Conservation (phyloP, 306 rosid species). For the Sesbania bispinosa region DNA sequence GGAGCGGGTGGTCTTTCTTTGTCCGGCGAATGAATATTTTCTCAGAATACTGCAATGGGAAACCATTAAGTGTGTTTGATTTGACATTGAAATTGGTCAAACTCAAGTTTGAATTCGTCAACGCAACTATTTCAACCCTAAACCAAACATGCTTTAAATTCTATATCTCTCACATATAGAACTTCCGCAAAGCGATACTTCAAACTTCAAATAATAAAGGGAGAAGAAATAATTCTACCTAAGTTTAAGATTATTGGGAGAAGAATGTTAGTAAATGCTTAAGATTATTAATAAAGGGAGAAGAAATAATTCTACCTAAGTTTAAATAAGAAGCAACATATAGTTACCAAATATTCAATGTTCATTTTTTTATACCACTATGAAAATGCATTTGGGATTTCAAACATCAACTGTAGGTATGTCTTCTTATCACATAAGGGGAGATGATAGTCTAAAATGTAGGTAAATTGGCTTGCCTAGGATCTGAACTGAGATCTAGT, state of each 20-base stretch:
- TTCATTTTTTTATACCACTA: not conserved
- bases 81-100: too few relatives aligned
- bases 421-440: too few relatives aligned
- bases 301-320: not conserved
- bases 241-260: too few relatives aligned
- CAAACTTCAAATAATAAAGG: too few relatives aligned
- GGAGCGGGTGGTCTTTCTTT: conserved; percentile 20
- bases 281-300: conserved; percentile 1
- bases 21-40: conserved; percentile 49
- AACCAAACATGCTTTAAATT: too few relatives aligned
- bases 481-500: conserved; percentile 3
- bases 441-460: not conserved
- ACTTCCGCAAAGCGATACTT: conserved; percentile 13
- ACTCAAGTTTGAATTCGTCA: too few relatives aligned
- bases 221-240: too few relatives aligned
- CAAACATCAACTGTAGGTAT: not conserved
- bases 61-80: too few relatives aligned
- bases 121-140: too few relatives aligned
- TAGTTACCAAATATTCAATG: not conserved
- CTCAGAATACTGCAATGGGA: conserved; percentile 62
- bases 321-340: conserved; percentile 2
- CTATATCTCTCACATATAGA: conserved; percentile 17
- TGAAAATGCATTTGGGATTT: conserved; percentile 9
- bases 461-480: not conserved
- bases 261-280: not conserved